Evolutionary conservation across 2,329 filamentous ascomycete species (phyloP).

Genomic region (Diaporthe sp.): DNA sequence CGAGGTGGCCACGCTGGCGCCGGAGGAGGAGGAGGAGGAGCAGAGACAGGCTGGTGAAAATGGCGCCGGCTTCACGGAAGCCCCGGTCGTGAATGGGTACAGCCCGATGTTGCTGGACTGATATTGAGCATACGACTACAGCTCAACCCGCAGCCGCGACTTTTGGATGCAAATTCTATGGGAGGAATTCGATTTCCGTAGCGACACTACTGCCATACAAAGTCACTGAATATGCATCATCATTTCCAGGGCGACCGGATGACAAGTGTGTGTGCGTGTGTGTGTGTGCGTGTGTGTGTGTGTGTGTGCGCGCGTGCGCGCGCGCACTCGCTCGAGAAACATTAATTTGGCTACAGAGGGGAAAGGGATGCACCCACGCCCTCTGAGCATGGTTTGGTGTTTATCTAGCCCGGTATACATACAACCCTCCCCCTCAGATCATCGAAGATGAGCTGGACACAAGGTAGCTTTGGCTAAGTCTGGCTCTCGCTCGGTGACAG

Average conservation of each 20-base stretch:
- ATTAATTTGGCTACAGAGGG: no score
- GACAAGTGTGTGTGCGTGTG: not conserved
- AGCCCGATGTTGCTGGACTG: not conserved
- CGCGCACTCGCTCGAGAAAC: no score
- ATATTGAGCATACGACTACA: not conserved
- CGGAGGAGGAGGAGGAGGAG: not conserved
- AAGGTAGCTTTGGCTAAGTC: no score
- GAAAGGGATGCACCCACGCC: no score
- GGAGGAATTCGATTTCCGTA: not conserved
- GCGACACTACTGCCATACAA: not conserved
- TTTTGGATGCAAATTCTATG: not conserved
- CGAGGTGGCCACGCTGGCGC: constrained; percentile 21
- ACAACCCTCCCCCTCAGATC: no score
- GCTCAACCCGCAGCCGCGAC: not conserved
- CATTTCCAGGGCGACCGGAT: no score
- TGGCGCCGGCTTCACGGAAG: not conserved
- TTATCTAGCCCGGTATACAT: no score
- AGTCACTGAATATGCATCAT: no score
- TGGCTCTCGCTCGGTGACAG: no score
- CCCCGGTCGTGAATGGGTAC: not conserved
- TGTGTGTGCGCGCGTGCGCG: not conserved
- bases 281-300: not conserved
- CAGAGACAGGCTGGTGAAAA: not conserved
- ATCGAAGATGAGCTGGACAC: no score
- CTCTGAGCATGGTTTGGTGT: no score